Percentiles rank a stretch among this genome's conserved stretches.
Conservation (phyloP, 306 rosid species). For the Casuarina equisetifolia region DNA sequence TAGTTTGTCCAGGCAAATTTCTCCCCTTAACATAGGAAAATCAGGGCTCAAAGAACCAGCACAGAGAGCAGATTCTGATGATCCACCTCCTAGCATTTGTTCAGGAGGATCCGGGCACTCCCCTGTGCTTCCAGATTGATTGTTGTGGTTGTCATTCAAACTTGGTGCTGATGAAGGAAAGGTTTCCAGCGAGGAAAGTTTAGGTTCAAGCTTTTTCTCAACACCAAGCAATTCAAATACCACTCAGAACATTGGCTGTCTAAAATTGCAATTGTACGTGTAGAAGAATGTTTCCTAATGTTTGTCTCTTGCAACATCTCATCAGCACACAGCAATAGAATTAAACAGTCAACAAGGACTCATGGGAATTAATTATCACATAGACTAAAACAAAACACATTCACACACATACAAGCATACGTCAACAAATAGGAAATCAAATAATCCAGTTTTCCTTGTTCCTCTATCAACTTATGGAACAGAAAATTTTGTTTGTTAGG, state of each 20-base stretch:
- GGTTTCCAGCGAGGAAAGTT: too few relatives aligned
- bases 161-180: constrained; percentile 21
- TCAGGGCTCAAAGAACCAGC: constrained; percentile 40
- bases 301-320: constrained; percentile 64
- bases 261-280: constrained; percentile 28
- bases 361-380: constrained; percentile 32
- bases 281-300: constrained; percentile 50
- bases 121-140: too few relatives aligned
- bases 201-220: not conserved
- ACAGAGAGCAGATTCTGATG: constrained; percentile 58
- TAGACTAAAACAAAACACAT: constrained; percentile 10
- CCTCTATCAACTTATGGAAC: constrained; percentile 19
- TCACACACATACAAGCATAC: too few relatives aligned
- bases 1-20: constrained; percentile 78
- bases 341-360: constrained; percentile 44
- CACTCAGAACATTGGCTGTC: constrained; percentile 46
- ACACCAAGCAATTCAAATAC: constrained; percentile 42
- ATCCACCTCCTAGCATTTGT: constrained; percentile 52
- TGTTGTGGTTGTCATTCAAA: too few relatives aligned
- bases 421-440: too few relatives aligned
- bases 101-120: too few relatives aligned
- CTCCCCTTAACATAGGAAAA: constrained; percentile 57
- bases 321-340: constrained; percentile 48
- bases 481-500: constrained; percentile 26
- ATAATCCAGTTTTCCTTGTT: too few relatives aligned